phyloP scores from a whole-genome alignment of 805 yeast species.

The Dipodascus albidus region DNA sequence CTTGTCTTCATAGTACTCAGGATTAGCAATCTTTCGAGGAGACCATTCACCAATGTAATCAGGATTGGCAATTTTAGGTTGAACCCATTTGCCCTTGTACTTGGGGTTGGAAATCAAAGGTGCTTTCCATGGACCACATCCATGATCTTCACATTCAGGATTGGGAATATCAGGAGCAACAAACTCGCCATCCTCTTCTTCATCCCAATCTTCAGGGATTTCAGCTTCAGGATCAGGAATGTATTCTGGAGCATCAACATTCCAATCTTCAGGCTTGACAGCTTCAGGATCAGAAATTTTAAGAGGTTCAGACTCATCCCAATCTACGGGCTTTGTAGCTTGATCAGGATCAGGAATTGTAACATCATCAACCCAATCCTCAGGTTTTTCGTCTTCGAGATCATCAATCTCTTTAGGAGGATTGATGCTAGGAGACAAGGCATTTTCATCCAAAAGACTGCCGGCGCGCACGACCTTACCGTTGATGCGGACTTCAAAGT shows the following conservation, averaged over 20 bases:
- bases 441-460: slow-evolving; percentile 41
- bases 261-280: slow-evolving; percentile 69
- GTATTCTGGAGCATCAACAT: slow-evolving; percentile 44
- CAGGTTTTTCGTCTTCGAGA: slow-evolving; percentile 51
- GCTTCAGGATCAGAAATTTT: slow-evolving; percentile 58
- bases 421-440: slow-evolving; percentile 53
- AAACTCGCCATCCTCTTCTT: slow-evolving; percentile 85
- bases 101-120: slow-evolving; percentile 57
- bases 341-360: slow-evolving; percentile 56
- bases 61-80: slow-evolving; percentile 62
- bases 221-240: slow-evolving; percentile 58
- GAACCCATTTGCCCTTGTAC: slow-evolving; percentile 70
- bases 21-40: slow-evolving; percentile 57
- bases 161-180: slow-evolving; percentile 55
- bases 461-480: slow-evolving; percentile 69
- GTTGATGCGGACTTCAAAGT: slow-evolving; percentile 70
- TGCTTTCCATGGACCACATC: slow-evolving; percentile 72
- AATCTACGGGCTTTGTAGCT: slow-evolving; percentile 64
- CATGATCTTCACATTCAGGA: slow-evolving; percentile 51
- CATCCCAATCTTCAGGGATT: slow-evolving; percentile 78
- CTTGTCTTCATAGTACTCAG: slow-evolving; percentile 49
- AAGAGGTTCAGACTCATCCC: slow-evolving; percentile 64
- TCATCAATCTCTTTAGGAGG: slow-evolving; percentile 59
- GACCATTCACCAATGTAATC: slow-evolving; percentile 69
- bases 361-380: slow-evolving; percentile 68